A percentile compares a stretch with the other conserved stretches of the same genome.
Evolutionary conservation across 495 filamentous ascomycete genomes (phyloP).

Genomic region (Neurospora africana): DNA sequence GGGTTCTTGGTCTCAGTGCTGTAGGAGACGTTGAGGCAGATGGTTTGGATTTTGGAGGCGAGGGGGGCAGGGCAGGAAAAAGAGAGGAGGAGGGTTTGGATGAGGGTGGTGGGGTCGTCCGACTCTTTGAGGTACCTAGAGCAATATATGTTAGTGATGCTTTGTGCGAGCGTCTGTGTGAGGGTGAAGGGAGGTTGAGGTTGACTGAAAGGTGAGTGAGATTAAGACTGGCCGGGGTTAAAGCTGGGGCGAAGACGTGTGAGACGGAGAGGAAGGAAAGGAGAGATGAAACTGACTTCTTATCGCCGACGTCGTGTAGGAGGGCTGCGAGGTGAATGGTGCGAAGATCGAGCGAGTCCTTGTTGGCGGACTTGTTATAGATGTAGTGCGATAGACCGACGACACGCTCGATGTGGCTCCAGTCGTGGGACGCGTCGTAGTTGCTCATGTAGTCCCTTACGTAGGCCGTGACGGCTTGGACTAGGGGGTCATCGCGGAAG

Average conservation of each 20-base stretch:
- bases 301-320: conserved; percentile 80
- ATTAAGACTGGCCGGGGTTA: neutral
- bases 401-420: conserved; percentile 72
- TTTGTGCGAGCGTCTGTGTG: neutral
- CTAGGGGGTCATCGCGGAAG: conserved; percentile 29
- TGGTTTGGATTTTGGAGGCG: conserved; percentile 52
- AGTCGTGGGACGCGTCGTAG: conserved; percentile 82
- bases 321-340: conserved; percentile 63
- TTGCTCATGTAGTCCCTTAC: conserved; percentile 63
- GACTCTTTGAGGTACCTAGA: conserved; percentile 41
- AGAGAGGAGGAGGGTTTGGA: conserved; percentile 47
- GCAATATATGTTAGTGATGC: neutral
- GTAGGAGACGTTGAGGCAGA: conserved; percentile 68
- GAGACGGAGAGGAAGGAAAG: neutral
- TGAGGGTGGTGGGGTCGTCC: conserved; percentile 42
- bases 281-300: conserved; percentile 38
- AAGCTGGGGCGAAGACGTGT: neutral
- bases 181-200: neutral
- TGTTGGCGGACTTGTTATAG: conserved; percentile 36
- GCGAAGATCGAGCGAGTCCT: conserved; percentile 34
- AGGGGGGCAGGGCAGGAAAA: conserved; percentile 43
- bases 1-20: conserved; percentile 59
- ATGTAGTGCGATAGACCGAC: conserved; percentile 52
- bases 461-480: conserved; percentile 42
- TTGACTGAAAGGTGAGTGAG: neutral